Base-by-base conservation (phyloP, 257 asterid species). In the Osmanthus fragrans region DNA sequence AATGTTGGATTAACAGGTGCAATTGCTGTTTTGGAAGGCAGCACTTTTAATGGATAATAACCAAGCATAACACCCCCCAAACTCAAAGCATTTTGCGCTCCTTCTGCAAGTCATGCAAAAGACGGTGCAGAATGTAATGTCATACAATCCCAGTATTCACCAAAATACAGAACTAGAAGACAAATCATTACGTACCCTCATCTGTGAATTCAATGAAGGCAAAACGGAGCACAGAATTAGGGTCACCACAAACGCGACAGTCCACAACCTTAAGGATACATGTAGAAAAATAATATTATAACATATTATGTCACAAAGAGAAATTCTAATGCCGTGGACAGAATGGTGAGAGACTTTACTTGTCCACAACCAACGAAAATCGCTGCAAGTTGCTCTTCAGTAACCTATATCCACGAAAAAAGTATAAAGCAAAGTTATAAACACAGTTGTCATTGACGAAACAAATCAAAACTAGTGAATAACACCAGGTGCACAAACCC, bases 1-100 rank as follows among this genome's bases (percentile, higher is more conserved):
- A 89, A 90, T 18, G 96, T 90, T 0, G 93, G 96, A 79, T 90
- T 90, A 49, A 90, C 96, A 15, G 96, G 93, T 36, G 94, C 93
- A 80, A 91, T 91, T 71, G 97, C 95, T 77, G 97, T 91, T 88
- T 91, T 91, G 68, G 95, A 91, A 71, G 97, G 97, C 37, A 91
- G 85, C 21, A 89, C 93, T 81, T 83, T 82, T 70, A 89, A 92
- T 0, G 97, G 97, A 84, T 91, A 90, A 80, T 70, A 91, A 27
- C 97, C 97, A 25, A 91, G 97, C 95, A 91, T 84, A 72, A 92
- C 88, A 75, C 96, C 97, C 5, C 86, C 90, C 84, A 88, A 76
- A 75, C 87, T 91, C 85, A 90, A 76, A 71, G 95, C 97, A 79
- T 88, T 90, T 77, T 83, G 86, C 69, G 97, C 97, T 73, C 92